Base-by-base conservation (phyloP, 2,329 filamentous ascomycete genomes). In the Beauveria asiatica region DNA sequence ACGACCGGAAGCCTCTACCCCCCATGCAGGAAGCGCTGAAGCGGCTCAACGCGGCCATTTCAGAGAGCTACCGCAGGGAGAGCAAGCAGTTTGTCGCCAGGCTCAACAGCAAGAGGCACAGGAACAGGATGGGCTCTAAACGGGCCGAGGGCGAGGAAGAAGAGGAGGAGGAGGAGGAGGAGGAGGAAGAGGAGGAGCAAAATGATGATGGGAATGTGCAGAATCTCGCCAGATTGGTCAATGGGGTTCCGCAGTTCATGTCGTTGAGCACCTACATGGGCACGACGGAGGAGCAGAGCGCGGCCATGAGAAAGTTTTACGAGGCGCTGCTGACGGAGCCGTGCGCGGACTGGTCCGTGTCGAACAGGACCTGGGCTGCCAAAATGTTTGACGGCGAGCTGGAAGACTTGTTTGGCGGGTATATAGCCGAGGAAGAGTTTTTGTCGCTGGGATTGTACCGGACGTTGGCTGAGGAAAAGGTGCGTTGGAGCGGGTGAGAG, bases 401-500 rank as follows among this genome's bases (percentile, higher is more conserved):
- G 16, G 46, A 57, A 27, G 53, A 41, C 1, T 5, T 61, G 19
- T 61, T 61, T 53, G 59, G 59, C 7, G 59, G 59, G 1, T 45
- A 49, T n/a, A 61, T 61, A 3, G 59, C 37, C 2, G 59, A 61
- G 39, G 27, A 51, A 11, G 59, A 61, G 41, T 61, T 57, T 41
- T 13, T 61, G 39, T 46, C 59, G 25, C 48, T 61, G 37, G 52
- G 59, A 9, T 6, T 61, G 45, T 61, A 57, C 41, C 5, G 39
- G 25, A 61, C 53, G 17, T 27, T 61, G 59, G 59, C 53, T 0
- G 59, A 61, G 41, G 59, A 61, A 39, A 57, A 57, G 53, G 59
- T 61, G 19, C 59, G 59, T 7, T 61, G 59, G 59, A 52, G 44
- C 3, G 59, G 59, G 3, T 61, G 46, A 61, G 50, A 5, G n/a